Conservation (phyloP, 371 early-diverging fungal genomes). For the Mortierella sp. region DNA sequence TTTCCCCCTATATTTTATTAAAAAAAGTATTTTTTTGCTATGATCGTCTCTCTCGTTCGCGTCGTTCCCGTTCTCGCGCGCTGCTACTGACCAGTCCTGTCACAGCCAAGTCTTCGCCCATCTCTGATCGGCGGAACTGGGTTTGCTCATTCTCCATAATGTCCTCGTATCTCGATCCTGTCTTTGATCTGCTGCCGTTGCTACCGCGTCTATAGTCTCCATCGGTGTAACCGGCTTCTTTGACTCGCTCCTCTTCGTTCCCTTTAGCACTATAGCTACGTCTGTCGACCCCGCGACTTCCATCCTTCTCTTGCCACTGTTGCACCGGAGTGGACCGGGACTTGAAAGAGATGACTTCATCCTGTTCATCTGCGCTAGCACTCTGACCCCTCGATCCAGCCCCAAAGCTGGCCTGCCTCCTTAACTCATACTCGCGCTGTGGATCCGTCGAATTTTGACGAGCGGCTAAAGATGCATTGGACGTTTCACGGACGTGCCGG, state of each 20-base stretch:
- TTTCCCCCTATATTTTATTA: no score
- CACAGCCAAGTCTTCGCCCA: slow-evolving; percentile 13
- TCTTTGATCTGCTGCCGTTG: background rate
- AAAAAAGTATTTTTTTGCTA: no score
- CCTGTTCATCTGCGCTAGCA: slow-evolving; percentile 1
- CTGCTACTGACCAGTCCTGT: slow-evolving; percentile 42
- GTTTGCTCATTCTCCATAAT: slow-evolving; percentile 1
- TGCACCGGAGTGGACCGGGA: background rate
- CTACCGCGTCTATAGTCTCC: background rate
- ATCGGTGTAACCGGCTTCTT: background rate
- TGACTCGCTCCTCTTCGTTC: slow-evolving; percentile 6
- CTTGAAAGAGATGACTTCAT: slow-evolving; percentile 31
- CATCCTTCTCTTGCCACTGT: slow-evolving; percentile 5
- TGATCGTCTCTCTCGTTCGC: slow-evolving; percentile 35
- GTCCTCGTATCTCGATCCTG: background rate
- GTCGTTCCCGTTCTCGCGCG: slow-evolving; percentile 40
- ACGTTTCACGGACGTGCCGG: slow-evolving; percentile 10
- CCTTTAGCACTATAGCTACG: slow-evolving; percentile 23
- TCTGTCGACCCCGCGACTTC: slow-evolving; percentile 4
- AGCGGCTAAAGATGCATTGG: slow-evolving; percentile 10
- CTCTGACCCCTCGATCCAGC: slow-evolving; percentile 2
- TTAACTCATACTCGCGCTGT: slow-evolving; percentile 37
- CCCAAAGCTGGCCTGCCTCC: slow-evolving; percentile 15
- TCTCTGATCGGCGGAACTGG: slow-evolving; percentile 7
- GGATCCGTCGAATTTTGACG: slow-evolving; percentile 17